Evolutionary conservation across 2,329 filamentous ascomycete species (phyloP).

Genomic region (Graphium sp.): DNA sequence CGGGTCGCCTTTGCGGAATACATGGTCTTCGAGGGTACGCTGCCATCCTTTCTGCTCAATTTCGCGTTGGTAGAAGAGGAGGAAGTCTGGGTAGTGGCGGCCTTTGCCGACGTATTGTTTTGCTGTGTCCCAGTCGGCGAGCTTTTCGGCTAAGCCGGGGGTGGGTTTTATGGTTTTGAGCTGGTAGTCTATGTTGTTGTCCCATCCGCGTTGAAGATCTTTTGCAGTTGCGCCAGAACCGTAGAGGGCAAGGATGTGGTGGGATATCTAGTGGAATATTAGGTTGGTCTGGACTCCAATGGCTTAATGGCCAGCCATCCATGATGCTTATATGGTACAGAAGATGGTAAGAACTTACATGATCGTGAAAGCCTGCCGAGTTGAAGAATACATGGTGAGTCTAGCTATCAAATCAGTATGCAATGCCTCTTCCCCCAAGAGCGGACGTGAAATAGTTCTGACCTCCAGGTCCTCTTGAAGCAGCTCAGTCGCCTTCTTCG

Average conservation of each 20-base stretch:
- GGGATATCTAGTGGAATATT: slow-evolving; percentile 51
- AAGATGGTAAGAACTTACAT: slow-evolving; percentile 31
- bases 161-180: slow-evolving; percentile 29
- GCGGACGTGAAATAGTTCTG: slow-evolving; percentile 5
- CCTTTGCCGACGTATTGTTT: slow-evolving; percentile 43
- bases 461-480: slow-evolving; percentile 61
- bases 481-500: slow-evolving; percentile 45
- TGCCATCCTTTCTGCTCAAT: slow-evolving; percentile 47
- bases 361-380: slow-evolving; percentile 59
- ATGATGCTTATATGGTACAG: background rate
- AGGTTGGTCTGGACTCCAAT: too few relatives aligned
- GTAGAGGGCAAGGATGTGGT: slow-evolving; percentile 62
- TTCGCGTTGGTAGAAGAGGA: slow-evolving; percentile 60
- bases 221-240: slow-evolving; percentile 50
- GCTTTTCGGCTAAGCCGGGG: slow-evolving; percentile 29
- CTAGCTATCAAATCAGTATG: slow-evolving; percentile 9
- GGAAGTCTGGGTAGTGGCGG: slow-evolving; percentile 52
- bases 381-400: slow-evolving; percentile 73
- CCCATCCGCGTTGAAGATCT: slow-evolving; percentile 46
- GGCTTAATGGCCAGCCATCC: too few relatives aligned
- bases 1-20: slow-evolving; percentile 52
- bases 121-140: slow-evolving; percentile 38
- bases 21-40: slow-evolving; percentile 42
- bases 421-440: background rate
- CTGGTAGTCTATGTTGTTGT: slow-evolving; percentile 52